Evolutionary conservation across 441 rosid species (phyloP), one percentile per base, ranked within the genome.

Genomic region (Metrosideros polymorpha): DNA sequence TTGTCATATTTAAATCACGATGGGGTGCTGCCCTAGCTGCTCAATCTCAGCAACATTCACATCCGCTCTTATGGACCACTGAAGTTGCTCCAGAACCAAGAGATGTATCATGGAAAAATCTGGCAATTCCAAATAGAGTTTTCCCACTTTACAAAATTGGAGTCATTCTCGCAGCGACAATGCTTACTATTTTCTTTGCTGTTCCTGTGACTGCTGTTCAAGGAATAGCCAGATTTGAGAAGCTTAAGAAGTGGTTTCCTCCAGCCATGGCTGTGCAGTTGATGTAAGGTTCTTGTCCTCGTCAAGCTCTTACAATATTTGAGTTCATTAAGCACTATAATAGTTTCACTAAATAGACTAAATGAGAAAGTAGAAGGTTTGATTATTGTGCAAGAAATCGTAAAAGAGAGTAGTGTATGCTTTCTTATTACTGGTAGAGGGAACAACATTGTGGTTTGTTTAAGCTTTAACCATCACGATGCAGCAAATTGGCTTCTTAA

Each of bases 191-290:
- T 86, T 97, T 97, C 94, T 95, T 97, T 88, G 94, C 98, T 84
- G 92, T 94, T 89, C 98, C 97, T 7, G 99, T 95, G 84, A 93
- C 99, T 82, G 98, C 98, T 83, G 99, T 97, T 88, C 99, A 96
- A 89, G 99, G 99, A 90, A 95, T 97, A 29, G 99, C 97, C 82
- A 95, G 92, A 86, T 92, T 91, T 85, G 99, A 97, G 92, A 97
- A 95, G 87, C 91, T 97, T 24, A 95, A 93, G 92, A 94, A 93
- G 90, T 94, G 98, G 98, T 95, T 97, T 88, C 98, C 98, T 86
- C 98, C 97, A 32, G 96, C 95, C 91, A 93, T 90, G 92, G 97
- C 94, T n/a, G 85, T 95, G 76, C 91, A 95, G 89, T 93, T 96
- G 88, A 95, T 97, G 98, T 94, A 92, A 92, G 92, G 54, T 51